Evolutionary conservation across 176 grass and related monocot genomes (phyloP), one percentile per base, ranked within the genome.

Genomic region (Carex cristatella): DNA sequence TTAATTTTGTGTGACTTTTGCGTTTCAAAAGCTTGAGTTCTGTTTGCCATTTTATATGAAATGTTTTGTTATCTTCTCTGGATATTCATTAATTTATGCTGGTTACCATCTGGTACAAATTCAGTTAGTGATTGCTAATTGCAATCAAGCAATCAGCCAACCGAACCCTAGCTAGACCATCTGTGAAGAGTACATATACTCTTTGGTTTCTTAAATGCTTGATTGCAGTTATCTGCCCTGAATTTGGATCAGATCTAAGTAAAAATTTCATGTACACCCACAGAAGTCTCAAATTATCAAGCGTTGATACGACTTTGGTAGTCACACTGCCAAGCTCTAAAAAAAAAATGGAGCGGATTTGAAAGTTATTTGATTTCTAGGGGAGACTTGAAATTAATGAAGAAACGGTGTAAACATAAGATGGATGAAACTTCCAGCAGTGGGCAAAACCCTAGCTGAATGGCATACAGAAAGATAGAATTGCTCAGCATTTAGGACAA

Each of bases 21-120:
- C 38, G 37, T 83, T 82, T 53, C 2, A 60, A 69, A 33, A 66
- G 33, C 11, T 68, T 28, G 19, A 54, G 32, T 15, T 67, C 28
- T 69, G 19, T 83, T 65, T n/a, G 51, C 65, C 53, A 28, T 83
- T 69, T 67, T 54, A 31, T 67, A 6, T 83, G 38, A 49, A 68
- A 67, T 53, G 2, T 31, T 53, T 68, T 56, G 38, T 55, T 77
- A 65, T 69, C 27, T 83, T 65, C 30, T 53, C 19, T 63, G 19
- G 79, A 61, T 77, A 2, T 81, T 13, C 13, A 33, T 55, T 33
- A 75, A 10, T 76, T 55, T 51, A 76, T 76, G 38, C 23, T 19
- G 38, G 16, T 48, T 48, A 46, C 7, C 46, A 27, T 31, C 18
- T 74, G 19, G 1, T 74, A 23, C 10, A 3, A 54, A 55, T 76